Evolutionary conservation across 345 rosid species (phyloP), one percentile per base, ranked within the genome.

Genomic region (Cardamine occulta): DNA sequence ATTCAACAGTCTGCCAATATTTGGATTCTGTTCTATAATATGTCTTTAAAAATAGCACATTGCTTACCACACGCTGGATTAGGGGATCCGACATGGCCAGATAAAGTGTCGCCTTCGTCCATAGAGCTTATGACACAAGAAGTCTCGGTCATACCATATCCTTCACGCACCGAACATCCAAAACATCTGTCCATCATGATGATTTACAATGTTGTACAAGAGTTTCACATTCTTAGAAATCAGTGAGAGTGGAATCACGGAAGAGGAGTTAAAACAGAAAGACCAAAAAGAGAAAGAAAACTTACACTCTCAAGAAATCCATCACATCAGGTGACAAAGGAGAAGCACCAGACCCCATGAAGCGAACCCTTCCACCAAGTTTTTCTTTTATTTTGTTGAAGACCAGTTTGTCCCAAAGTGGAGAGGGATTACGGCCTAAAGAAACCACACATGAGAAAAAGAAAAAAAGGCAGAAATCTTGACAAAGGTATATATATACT

Each of bases 91-190:
- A 93, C 94, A 78, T 93, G 98, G 66, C 97, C 98, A 80, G 86
- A 79, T 81, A 78, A 81, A 61, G 53, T 81, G 79, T 93, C 97
- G 18, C 91, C 91, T 67, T 76, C 83, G 65, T 91, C 91, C 81
- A 81, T 82, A 69, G 80, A 28, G 79, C 86, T 86, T 79, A 88
- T 86, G 68, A 91, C 32, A 78, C 90, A 83, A 58, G 96, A 86
- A 45, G 97, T 89, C 85, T 93, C 97, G 14, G 97, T 93, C 98
- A 93, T 86, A 79, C 97, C 97, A 74, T 91, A 93, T 45, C 94
- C 98, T 82, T 93, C 97, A 70, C 82, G 59, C 66, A 93, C 86
- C 69, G 79, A 72, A 79, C 98, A 89, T 37, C 96, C 97, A 86
- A 93, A 93, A 84, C 98, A 93, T 82, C 98, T 93, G 86, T 63